Percentiles rank a stretch among this genome's conserved stretches.
Evolutionary conservation across 176 grass and related monocot genomes (phyloP).

Genomic region (Triticum urartu): DNA sequence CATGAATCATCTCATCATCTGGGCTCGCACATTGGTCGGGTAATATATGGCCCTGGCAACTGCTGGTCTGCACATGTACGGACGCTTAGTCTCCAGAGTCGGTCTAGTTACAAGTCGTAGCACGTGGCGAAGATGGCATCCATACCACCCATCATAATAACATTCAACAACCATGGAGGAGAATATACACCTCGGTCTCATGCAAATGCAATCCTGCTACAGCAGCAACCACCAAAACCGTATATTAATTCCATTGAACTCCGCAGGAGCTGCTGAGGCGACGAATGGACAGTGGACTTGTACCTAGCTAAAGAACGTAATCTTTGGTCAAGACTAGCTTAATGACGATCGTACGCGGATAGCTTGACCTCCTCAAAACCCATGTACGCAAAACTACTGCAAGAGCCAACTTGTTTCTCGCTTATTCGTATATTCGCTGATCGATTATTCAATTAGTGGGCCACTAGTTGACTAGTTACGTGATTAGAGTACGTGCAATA

Average conservation of each 20-base stretch:
- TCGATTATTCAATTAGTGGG: background rate
- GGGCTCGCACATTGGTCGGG: too few relatives aligned
- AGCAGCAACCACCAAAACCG: background rate
- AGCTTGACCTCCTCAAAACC: background rate
- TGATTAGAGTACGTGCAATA: constrained; percentile 17
- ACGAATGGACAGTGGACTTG: background rate
- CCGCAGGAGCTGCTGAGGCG: background rate
- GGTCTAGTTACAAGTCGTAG: constrained; percentile 4
- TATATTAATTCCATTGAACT: background rate
- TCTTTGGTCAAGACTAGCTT: background rate
- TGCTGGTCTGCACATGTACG: background rate
- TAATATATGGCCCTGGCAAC: background rate
- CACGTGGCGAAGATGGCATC: background rate
- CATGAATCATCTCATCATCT: too few relatives aligned
- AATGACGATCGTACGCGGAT: background rate
- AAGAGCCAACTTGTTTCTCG: background rate
- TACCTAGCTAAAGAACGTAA: background rate
- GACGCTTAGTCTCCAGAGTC: constrained; percentile 7
- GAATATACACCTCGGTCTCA: background rate
- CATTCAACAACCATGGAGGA: background rate
- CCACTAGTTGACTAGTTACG: background rate
- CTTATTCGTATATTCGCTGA: background rate
- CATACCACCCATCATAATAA: background rate
- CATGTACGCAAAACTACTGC: background rate
- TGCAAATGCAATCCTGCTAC: background rate